phyloP scores from a whole-genome alignment of 345 rosid genomes.

The Populus alba region DNA sequence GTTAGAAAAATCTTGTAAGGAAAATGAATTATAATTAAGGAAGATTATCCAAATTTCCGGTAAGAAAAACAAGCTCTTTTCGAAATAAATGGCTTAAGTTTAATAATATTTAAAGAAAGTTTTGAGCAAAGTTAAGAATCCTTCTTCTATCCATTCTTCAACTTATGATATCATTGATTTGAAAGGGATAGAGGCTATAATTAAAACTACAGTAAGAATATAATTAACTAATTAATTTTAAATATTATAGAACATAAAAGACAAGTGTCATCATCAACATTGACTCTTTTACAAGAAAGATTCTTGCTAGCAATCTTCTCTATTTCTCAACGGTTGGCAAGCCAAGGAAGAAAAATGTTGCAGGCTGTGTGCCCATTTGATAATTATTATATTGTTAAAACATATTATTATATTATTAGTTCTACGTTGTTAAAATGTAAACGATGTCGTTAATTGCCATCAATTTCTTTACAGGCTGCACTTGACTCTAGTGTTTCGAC shows the following conservation, averaged over 20 bases:
- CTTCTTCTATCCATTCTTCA: background rate
- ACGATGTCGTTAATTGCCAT: background rate
- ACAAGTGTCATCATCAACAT: slow-evolving; percentile 32
- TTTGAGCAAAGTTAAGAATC: background rate
- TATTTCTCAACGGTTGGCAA: slow-evolving; percentile 49
- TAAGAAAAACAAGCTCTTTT: background rate
- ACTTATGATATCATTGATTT: background rate
- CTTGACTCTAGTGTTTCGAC: background rate
- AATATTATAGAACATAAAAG: background rate
- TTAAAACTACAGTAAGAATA: background rate
- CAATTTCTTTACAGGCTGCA: background rate
- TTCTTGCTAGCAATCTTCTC: background rate
- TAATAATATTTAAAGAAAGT: background rate
- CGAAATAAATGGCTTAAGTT: background rate
- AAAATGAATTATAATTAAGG: too few relatives aligned
- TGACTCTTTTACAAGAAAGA: slow-evolving; percentile 32
- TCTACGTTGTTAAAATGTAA: background rate
- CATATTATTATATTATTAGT: background rate
- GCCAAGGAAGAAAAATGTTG: slow-evolving; percentile 30
- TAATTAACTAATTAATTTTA: slow-evolving; percentile 11
- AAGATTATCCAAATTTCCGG: too few relatives aligned
- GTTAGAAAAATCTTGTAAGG: background rate
- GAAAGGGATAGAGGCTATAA: background rate
- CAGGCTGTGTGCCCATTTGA: slow-evolving; percentile 14
- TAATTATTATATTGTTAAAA: background rate